These are phyloP conservation scores for Xanthoconium purpureum DNA, from an alignment of 768 basidiomycete genomes.

Conservation along the genomic window DNA sequence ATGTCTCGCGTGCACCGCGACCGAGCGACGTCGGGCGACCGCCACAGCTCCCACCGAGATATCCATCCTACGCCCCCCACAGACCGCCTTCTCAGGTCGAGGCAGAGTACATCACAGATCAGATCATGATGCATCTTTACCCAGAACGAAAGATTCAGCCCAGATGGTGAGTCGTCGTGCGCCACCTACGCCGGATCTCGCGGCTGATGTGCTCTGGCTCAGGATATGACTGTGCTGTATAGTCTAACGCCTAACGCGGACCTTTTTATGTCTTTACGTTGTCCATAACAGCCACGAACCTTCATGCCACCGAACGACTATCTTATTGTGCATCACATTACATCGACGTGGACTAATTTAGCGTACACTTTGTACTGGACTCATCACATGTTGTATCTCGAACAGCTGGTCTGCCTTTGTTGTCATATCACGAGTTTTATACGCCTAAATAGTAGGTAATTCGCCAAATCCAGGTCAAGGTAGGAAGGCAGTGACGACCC, in stretches of 20 bases:
- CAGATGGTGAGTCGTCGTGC: constrained; percentile 25
- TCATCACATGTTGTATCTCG: constrained; percentile 15
- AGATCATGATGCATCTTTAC: constrained; percentile 35
- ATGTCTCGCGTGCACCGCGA: constrained; percentile 3
- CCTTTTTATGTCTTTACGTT: constrained; percentile 7
- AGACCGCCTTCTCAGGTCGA: constrained; percentile 28
- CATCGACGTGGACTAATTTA: constrained; percentile 18
- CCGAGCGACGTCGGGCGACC: constrained; percentile 20
- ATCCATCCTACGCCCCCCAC: constrained; percentile 10
- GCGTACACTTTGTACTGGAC: constrained; percentile 16
- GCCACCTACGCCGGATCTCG: background rate
- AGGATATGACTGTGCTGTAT: constrained; percentile 23
- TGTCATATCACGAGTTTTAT: background rate
- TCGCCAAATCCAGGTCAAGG: background rate
- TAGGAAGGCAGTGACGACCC: background rate
- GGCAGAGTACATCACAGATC: constrained; percentile 32
- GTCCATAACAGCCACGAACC: constrained; percentile 9
- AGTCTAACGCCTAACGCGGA: background rate
- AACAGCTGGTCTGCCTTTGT: constrained; percentile 20
- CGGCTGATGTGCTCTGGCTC: background rate
- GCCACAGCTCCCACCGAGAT: constrained; percentile 13
- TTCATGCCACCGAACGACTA: constrained; percentile 3
- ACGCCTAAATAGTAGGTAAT: background rate
- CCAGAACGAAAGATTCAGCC: constrained; percentile 33
- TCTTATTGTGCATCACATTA: constrained; percentile 12